A percentile compares a stretch with the other conserved stretches of the same genome.
These are phyloP conservation scores for Solanum hybrid DNA, from an alignment of 305 asterid species.

Conservation along the genomic window DNA sequence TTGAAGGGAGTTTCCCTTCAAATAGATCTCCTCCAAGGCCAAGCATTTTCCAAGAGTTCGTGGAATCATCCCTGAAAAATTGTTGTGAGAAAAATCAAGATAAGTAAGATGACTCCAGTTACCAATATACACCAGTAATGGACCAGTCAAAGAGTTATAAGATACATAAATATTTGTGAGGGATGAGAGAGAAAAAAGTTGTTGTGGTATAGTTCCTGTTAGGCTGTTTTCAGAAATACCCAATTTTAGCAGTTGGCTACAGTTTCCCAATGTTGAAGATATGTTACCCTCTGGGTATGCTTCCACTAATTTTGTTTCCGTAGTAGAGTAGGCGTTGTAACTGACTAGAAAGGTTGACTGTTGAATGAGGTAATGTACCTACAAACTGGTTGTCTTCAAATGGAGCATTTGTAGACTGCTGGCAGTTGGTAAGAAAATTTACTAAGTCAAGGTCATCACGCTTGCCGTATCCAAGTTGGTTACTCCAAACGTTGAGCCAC, in stretches of 20 bases:
- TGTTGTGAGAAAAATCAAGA: not conserved
- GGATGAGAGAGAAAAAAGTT: conserved; percentile 10
- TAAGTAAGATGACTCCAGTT: conserved; percentile 9
- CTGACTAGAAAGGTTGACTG: conserved; percentile 19
- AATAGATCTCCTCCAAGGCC: conserved; percentile 13
- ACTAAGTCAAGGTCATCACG: conserved; percentile 11
- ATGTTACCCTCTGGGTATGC: conserved; percentile 24
- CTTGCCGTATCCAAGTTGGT: conserved; percentile 12
- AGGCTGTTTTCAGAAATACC: conserved; percentile 16
- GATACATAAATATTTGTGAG: conserved; percentile 7
- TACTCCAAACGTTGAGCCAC: conserved; percentile 1
- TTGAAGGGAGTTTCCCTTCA: conserved; percentile 14
- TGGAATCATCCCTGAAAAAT: conserved; percentile 13
- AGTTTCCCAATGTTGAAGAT: conserved; percentile 21
- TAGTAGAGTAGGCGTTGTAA: not conserved
- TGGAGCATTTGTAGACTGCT: conserved; percentile 12
- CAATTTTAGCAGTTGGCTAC: conserved; percentile 15
- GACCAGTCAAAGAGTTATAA: conserved; percentile 19
- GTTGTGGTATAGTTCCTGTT: conserved; percentile 16
- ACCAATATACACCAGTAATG: conserved; percentile 11
- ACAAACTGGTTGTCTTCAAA: not conserved
- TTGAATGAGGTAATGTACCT: conserved; percentile 12
- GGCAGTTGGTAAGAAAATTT: conserved; percentile 12
- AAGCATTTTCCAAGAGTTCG: conserved; percentile 10
- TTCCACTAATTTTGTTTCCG: conserved; percentile 20